Base-by-base conservation (phyloP, 1,284 basidiomycete species). In the Ustilago crameri region DNA sequence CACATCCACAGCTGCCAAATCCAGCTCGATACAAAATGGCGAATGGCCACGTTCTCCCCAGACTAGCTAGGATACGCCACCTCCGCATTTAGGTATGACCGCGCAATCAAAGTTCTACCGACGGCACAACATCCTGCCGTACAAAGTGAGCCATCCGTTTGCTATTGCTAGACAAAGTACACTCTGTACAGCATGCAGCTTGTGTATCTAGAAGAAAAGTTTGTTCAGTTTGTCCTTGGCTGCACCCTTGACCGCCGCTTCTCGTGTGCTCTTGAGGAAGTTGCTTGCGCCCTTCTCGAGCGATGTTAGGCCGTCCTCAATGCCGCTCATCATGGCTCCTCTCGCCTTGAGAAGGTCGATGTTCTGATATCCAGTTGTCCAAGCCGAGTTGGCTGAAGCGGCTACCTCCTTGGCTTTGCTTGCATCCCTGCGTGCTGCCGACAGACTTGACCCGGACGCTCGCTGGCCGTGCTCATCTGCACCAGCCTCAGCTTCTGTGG, bases 231-330 rank as follows among this genome's bases (percentile, higher is more conserved):
- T 77, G 38, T 74, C 74, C 51, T 71, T 71, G 32, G 76, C 77
- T 1, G 75, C 75, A 9, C 70, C 61, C 41, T 78, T 75, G 56
- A 79, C 62, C 3, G 76, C 77, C 12, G 70, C 63, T 51, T 79
- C 74, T 32, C 76, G 63, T 24, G 75, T 78, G 55, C 69, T 78
- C 50, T 76, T 77, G 37, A 76, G 43, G 45, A 79, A 78, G 58
- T 74, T 58, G 51, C 65, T 73, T 14, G 78, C 76, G 22, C 74
- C 70, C 10, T 60, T 58, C 40, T 79, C 78, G 23, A 79, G 50
- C 23, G 62, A 63, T 5, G 55, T 66, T 41, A 79, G 45, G 17
- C 78, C 74, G 17, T 79, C 74, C 35, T 77, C 78, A 40, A 79
- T 64, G 35, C 70, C 70, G 34, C 57, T 73, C 64, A 75, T 63